These are phyloP conservation scores for Calendula officinalis DNA, from an alignment of 129 eudicot genomes.

Conservation along the genomic window DNA sequence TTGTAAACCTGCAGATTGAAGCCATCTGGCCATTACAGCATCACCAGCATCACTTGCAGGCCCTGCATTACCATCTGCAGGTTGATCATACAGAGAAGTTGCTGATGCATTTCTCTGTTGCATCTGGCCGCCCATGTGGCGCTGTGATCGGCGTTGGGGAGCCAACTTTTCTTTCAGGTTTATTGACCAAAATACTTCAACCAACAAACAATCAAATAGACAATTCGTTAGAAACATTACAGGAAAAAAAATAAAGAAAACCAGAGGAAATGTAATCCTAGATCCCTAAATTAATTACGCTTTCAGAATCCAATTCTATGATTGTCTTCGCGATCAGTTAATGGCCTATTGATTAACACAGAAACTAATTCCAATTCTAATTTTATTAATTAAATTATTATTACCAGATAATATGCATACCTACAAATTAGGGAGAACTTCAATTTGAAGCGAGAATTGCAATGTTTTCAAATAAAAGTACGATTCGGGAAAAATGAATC, in stretches of 20 bases:
- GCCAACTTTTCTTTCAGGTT: slow-evolving; percentile 57
- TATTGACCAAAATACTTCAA: slow-evolving; percentile 20
- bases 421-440: slow-evolving; percentile 16
- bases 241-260: neutral
- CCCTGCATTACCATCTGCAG: slow-evolving; percentile 58
- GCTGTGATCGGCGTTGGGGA: slow-evolving; percentile 95
- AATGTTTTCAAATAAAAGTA: slow-evolving; percentile 8
- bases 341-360: neutral
- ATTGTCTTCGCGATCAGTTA: neutral
- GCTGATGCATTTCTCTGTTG: slow-evolving; percentile 91
- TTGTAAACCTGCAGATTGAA: slow-evolving; percentile 97
- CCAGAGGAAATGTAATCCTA: neutral
- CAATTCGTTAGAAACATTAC: slow-evolving; percentile 6
- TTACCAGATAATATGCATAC: slow-evolving; percentile 3
- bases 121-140: slow-evolving; percentile 99
- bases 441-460: slow-evolving; percentile 12
- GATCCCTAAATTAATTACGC: slow-evolving; percentile 4
- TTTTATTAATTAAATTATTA: neutral
- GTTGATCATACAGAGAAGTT: slow-evolving; percentile 90
- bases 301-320: slow-evolving; percentile 15
- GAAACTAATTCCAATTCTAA: slow-evolving; percentile 1
- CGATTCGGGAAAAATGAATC: slow-evolving; percentile 24
- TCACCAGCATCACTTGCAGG: slow-evolving; percentile 75
- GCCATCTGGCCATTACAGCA: slow-evolving; percentile 99
- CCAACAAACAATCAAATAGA: slow-evolving; percentile 4